Percentiles rank a stretch among this genome's conserved stretches.
These are phyloP conservation scores for Fibroporia radiculosa DNA, from an alignment of 768 basidiomycete genomes.

Conservation along the genomic window DNA sequence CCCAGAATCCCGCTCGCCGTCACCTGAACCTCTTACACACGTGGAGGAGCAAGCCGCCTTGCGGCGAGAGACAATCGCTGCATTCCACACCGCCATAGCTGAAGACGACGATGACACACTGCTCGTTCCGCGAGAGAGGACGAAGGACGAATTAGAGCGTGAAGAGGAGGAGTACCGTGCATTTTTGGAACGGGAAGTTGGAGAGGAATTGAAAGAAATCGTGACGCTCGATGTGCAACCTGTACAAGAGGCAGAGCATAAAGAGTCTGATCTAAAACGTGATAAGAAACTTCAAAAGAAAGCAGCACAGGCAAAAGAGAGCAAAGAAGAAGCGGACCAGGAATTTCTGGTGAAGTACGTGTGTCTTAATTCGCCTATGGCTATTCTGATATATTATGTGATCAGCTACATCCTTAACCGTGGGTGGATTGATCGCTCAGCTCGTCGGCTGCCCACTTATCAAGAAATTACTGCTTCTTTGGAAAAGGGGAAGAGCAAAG, in stretches of 20 bases:
- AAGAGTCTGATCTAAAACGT: constrained; percentile 23
- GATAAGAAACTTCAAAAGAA: constrained; percentile 23
- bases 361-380: constrained; percentile 22
- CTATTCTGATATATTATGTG: not conserved
- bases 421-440: constrained; percentile 87
- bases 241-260: constrained; percentile 15
- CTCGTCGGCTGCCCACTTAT: constrained; percentile 76
- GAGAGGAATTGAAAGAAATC: constrained; percentile 61
- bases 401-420: constrained; percentile 91
- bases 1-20: constrained; percentile 52
- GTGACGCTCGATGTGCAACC: constrained; percentile 44
- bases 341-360: constrained; percentile 88
- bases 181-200: constrained; percentile 78
- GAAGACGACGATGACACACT: constrained; percentile 59
- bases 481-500: constrained; percentile 17
- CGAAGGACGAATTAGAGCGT: constrained; percentile 61
- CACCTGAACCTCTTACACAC: constrained; percentile 54
- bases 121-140: constrained; percentile 68
- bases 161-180: constrained; percentile 84
- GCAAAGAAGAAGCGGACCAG: constrained; percentile 63
- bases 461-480: constrained; percentile 56
- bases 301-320: constrained; percentile 15
- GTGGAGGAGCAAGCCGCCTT: constrained; percentile 71
- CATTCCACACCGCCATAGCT: constrained; percentile 51
- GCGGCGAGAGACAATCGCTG: constrained; percentile 75